A percentile compares a stretch with the other conserved stretches of the same genome.
These are phyloP conservation scores for Boletus tylopilopsis DNA, from an alignment of 768 basidiomycete species.

Conservation along the genomic window DNA sequence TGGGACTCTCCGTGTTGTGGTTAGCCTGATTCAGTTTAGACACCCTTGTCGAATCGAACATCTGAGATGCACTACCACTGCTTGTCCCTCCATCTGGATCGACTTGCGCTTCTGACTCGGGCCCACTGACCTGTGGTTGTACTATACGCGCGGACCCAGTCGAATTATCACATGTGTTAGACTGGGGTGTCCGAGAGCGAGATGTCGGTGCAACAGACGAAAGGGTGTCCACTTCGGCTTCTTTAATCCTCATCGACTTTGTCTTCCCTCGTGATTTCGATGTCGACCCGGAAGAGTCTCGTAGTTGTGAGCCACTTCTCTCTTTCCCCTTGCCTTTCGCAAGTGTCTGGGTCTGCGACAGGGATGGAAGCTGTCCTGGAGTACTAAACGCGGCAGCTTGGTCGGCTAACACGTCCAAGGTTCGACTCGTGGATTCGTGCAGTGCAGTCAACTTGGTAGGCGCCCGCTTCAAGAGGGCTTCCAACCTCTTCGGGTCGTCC, in stretches of 20 bases:
- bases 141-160: not conserved
- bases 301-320: constrained; percentile 2
- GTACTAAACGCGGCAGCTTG: constrained; percentile 58
- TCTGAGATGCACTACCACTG: not conserved
- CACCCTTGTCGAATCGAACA: constrained; percentile 3
- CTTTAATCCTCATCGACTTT: constrained; percentile 9
- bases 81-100: constrained; percentile 23
- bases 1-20: not conserved
- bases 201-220: constrained; percentile 5
- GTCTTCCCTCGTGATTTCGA: constrained; percentile 8
- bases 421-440: constrained; percentile 2
- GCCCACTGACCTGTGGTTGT: not conserved
- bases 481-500: constrained; percentile 23
- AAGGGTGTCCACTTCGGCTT: not conserved
- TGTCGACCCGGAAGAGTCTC: constrained; percentile 1
- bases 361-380: constrained; percentile 24
- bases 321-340: constrained; percentile 23
- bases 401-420: constrained; percentile 68
- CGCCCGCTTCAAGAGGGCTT: constrained; percentile 39
- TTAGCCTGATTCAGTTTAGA: not conserved
- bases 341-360: not conserved
- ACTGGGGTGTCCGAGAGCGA: constrained; percentile 16
- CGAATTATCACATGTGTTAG: constrained; percentile 6
- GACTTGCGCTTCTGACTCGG: constrained; percentile 6
- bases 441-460: constrained; percentile 7